These are phyloP conservation scores for Phytophthora pistaciae DNA, from an alignment of 352 stramenopile genomes.

Conservation along the genomic window DNA sequence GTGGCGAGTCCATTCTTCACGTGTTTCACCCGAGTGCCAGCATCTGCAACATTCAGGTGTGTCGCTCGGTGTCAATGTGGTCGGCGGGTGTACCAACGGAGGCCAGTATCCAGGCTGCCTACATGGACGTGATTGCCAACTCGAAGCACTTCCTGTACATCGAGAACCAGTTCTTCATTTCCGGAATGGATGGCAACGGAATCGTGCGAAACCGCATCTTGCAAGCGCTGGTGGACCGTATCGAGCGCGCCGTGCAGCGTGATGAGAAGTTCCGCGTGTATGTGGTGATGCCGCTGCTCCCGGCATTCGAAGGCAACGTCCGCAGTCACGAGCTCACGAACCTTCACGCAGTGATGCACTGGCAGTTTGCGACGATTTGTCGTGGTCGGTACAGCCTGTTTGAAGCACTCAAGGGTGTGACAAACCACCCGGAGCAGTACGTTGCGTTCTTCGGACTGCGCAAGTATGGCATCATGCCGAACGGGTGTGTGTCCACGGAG, in stretches of 20 bases:
- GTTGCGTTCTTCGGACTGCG: slow-evolving; percentile 88
- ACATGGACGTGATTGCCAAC: slow-evolving; percentile 84
- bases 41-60: slow-evolving; percentile 85
- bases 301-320: slow-evolving; percentile 88
- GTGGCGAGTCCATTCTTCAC: slow-evolving; percentile 70
- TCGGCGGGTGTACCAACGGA: slow-evolving; percentile 86
- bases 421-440: slow-evolving; percentile 74
- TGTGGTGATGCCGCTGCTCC: slow-evolving; percentile 87
- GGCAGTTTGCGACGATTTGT: slow-evolving; percentile 90
- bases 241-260: slow-evolving; percentile 74
- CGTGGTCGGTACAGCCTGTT: slow-evolving; percentile 85
- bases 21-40: slow-evolving; percentile 79
- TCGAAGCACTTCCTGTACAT: slow-evolving; percentile 92
- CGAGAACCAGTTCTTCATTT: slow-evolving; percentile 95
- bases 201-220: slow-evolving; percentile 87
- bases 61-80: slow-evolving; percentile 89
- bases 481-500: slow-evolving; percentile 82
- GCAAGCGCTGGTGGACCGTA: slow-evolving; percentile 86
- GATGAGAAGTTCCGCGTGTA: slow-evolving; percentile 86
- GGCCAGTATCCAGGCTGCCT: slow-evolving; percentile 84
- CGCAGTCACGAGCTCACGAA: slow-evolving; percentile 86
- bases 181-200: slow-evolving; percentile 76
- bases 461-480: slow-evolving; percentile 86
- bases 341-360: slow-evolving; percentile 90
- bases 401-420: slow-evolving; percentile 68